Evolutionary conservation across 192 early-diverging fungal genomes (phyloP), one percentile per base, ranked within the genome.

Genomic region (Entomortierella chlamydospora): DNA sequence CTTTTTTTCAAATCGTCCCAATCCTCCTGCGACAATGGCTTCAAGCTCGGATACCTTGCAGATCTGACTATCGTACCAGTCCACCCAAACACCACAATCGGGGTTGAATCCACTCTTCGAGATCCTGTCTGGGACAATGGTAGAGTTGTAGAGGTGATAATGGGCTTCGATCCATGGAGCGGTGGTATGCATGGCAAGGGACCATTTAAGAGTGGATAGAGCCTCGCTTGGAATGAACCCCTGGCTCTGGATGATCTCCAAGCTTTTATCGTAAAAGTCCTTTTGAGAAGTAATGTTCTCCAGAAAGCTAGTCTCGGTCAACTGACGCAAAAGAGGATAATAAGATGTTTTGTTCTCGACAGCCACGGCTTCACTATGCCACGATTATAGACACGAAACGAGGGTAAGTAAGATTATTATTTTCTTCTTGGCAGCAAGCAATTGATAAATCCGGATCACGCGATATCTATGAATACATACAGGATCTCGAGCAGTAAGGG

Each of bases 101-200:
- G 59, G 26, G 63, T 92, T 66, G 51, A 89, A 91, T 20, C 53
- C 65, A 0, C 63, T 51, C 15, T 84, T 82, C 29, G 68, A 64
- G n/a, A 53, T 56, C 20, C 68, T 76, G 20, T 74, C 34, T 0
- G 90, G 90, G 2, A 91, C 82, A n/a, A 95, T 90, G 6, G 84
- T 87, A 1, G 89, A 64, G n/a, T 84, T 70, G 84, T 97, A 98
- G 29, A 90, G 87, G 55, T 94, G 94, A 78, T 97, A 92, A 62
- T 91, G 89, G 0, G 96, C 89, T 68, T 94, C 86, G 28, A 98
- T 89, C n/a, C 85, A 86, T 0, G 97, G 95, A 18, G 96, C 94
- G 29, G 86, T 66, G 1, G 81, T 82, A 43, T 92, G 93, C 26
- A 92, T 70, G 4, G 95, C 78, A 15, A 98, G 83, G 20, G 91